Evolutionary conservation across 352 stramenopile genomes (phyloP).

Genomic region (Pythium vanterpoolii): DNA sequence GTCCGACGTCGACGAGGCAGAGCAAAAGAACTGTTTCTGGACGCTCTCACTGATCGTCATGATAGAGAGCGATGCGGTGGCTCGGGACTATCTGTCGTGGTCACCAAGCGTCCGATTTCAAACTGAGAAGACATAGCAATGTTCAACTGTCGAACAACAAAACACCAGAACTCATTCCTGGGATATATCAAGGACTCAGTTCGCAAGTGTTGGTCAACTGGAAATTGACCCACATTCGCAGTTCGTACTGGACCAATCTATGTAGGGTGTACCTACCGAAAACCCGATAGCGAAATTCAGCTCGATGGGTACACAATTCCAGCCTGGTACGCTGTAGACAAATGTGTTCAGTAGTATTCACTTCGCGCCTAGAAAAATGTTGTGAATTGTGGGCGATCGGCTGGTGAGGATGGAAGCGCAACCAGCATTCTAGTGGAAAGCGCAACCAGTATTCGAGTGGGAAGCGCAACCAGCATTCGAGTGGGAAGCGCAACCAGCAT

Average conservation of each 20-base stretch:
- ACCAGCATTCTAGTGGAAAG: too few species aligned
- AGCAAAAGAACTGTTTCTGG: slow-evolving; percentile 10
- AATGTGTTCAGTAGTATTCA: not conserved
- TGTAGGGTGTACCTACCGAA: not conserved
- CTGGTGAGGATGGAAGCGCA: too few species aligned
- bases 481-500: too few species aligned
- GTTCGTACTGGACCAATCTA: not conserved
- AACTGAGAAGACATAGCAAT: not conserved
- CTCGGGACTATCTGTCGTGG: not conserved
- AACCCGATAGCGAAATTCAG: not conserved
- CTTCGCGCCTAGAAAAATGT: too few species aligned
- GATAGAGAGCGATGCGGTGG: not conserved
- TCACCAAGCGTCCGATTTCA: not conserved
- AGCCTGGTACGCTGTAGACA: not conserved
- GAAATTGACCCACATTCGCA: not conserved
- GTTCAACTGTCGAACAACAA: not conserved
- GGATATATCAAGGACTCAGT: not conserved
- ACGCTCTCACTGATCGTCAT: slow-evolving; percentile 7
- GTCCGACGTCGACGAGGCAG: not conserved
- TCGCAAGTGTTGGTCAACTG: not conserved
- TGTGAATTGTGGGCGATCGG: too few species aligned
- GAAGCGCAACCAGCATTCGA: too few species aligned
- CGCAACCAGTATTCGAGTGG: too few species aligned
- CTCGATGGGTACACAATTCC: not conserved
- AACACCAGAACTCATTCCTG: not conserved